Evolutionary conservation across 352 stramenopile genomes (phyloP).

Genomic region (Phytophthora sansomeana): DNA sequence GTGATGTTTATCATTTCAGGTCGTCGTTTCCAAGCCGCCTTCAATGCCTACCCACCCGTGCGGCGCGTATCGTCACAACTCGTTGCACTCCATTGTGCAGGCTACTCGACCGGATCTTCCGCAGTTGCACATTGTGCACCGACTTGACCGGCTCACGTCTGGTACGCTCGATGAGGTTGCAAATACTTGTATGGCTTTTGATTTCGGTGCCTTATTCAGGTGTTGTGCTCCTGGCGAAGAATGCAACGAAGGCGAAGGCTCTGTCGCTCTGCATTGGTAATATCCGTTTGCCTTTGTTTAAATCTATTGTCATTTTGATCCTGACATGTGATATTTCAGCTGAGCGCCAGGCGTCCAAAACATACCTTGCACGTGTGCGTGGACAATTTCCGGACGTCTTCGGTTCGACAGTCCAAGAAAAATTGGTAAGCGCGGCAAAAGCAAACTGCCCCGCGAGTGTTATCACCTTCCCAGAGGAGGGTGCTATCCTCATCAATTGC

Average conservation of each 20-base stretch:
- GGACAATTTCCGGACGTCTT: conserved; percentile 84
- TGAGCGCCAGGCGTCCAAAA: conserved; percentile 91
- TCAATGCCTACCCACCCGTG: conserved; percentile 96
- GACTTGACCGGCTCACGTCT: conserved; percentile 96
- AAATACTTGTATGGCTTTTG: background rate
- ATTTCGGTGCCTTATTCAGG: conserved; percentile 35
- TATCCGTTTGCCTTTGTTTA: background rate
- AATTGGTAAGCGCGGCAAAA: conserved; percentile 46
- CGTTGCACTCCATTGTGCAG: conserved; percentile 87
- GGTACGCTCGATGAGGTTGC: conserved; percentile 44
- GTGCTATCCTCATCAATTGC: conserved; percentile 79
- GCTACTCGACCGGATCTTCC: conserved; percentile 73
- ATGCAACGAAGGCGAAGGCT: conserved; percentile 67
- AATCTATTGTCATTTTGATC: background rate
- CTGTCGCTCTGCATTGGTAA: conserved; percentile 80
- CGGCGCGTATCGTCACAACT: conserved; percentile 96
- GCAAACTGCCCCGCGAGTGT: conserved; percentile 56
- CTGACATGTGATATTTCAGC: conserved; percentile 39
- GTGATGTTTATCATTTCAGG: conserved; percentile 36
- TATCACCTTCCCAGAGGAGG: conserved; percentile 62
- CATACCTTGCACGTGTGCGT: conserved; percentile 94
- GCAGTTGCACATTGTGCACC: conserved; percentile 93
- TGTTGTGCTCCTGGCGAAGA: conserved; percentile 89
- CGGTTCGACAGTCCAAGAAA: conserved; percentile 45
- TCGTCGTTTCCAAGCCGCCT: conserved; percentile 91